Conservation (phyloP, 2,329 filamentous ascomycete species). For the Xylariaceae sp. region DNA sequence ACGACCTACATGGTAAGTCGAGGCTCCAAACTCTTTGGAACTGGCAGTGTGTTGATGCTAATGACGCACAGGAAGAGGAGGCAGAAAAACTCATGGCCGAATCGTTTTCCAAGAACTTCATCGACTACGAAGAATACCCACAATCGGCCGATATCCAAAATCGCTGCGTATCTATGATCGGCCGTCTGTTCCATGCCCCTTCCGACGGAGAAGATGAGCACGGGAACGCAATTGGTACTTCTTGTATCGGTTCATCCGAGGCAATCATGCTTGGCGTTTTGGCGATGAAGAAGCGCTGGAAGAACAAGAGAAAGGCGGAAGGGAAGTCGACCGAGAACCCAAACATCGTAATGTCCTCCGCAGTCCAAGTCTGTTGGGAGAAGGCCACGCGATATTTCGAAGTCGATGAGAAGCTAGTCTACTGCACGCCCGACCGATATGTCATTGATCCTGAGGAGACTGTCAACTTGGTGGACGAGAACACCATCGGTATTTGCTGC, state of each 20-base stretch:
- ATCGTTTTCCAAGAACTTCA: constrained; percentile 91
- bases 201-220: constrained; percentile 42
- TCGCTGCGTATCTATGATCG: constrained; percentile 89
- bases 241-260: constrained; percentile 84
- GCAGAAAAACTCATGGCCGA: constrained; percentile 94
- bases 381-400: constrained; percentile 89
- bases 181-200: constrained; percentile 80
- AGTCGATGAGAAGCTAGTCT: constrained; percentile 80
- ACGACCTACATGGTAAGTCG: constrained; percentile 84
- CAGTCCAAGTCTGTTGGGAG: constrained; percentile 97
- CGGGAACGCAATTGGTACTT: constrained; percentile 74
- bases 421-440: constrained; percentile 58
- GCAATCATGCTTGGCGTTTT: constrained; percentile 79
- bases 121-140: constrained; percentile 82
- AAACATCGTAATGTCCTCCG: constrained; percentile 93
- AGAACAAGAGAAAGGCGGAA: constrained; percentile 76
- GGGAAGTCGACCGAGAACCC: constrained; percentile 77
- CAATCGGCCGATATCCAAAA: constrained; percentile 84
- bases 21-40: neutral
- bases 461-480: constrained; percentile 59
- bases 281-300: constrained; percentile 95
- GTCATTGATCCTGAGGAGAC: constrained; percentile 62
- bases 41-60: neutral
- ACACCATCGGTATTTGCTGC: constrained; percentile 84
- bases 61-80: constrained; percentile 69